Conservation (phyloP, 768 basidiomycete genomes). For the Hypsizygus marmoreus region DNA sequence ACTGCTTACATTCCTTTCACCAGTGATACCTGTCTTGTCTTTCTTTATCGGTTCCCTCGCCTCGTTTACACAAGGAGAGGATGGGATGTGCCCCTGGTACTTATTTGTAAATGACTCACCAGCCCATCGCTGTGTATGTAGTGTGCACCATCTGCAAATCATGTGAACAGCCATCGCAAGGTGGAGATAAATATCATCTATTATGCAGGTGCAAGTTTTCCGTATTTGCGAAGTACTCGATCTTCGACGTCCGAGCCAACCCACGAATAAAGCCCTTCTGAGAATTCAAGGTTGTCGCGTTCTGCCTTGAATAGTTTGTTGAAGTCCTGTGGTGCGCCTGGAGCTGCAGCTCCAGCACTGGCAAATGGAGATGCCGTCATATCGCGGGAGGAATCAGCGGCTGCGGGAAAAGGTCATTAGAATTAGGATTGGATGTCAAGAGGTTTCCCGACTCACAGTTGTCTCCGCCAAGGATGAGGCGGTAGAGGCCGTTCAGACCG, state of each 20-base stretch:
- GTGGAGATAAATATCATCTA: conserved; percentile 15
- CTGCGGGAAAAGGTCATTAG: conserved; percentile 38
- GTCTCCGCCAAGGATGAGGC: conserved; percentile 86
- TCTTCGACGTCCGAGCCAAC: conserved; percentile 79
- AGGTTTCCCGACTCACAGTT: too few species aligned
- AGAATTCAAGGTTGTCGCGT: conserved; percentile 88
- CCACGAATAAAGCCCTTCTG: conserved; percentile 86
- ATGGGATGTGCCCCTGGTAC: background rate
- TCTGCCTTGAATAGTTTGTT: conserved; percentile 90
- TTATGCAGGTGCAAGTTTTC: conserved; percentile 49
- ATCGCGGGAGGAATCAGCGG: conserved; percentile 77
- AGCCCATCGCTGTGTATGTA: background rate
- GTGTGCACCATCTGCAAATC: background rate
- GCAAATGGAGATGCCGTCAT: conserved; percentile 75
- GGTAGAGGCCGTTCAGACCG: conserved; percentile 94
- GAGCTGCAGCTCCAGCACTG: conserved; percentile 43
- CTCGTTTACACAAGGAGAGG: background rate
- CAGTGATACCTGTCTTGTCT: background rate
- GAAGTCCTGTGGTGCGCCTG: conserved; percentile 78
- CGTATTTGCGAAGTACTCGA: conserved; percentile 76
- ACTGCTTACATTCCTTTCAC: background rate
- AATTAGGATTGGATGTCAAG: too few species aligned
- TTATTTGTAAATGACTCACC: background rate
- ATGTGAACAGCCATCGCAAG: background rate
- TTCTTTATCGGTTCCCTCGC: background rate